Evolutionary conservation across 2,329 filamentous ascomycete genomes (phyloP).

Genomic region (Bipolaris oryzae): DNA sequence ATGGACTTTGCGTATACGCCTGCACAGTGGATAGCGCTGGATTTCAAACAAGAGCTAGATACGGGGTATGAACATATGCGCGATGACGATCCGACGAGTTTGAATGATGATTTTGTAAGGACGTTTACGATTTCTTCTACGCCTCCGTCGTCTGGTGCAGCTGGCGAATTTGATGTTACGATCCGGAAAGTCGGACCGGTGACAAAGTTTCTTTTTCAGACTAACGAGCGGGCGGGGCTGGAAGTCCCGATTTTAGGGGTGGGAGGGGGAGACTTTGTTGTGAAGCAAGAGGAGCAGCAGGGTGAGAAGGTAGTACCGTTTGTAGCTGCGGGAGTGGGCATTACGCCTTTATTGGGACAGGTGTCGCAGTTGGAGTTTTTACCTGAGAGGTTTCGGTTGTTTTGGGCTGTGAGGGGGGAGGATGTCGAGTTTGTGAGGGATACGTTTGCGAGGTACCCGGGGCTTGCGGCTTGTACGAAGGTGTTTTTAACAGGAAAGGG

Average conservation of each 20-base stretch:
- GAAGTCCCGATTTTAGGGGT: conserved; percentile 75
- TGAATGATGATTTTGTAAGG: conserved; percentile 84
- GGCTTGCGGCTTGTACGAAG: conserved; percentile 59
- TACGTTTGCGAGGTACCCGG: conserved; percentile 59
- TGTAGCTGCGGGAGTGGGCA: conserved; percentile 79
- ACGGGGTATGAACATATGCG: conserved; percentile 82
- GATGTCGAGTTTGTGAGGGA: conserved; percentile 70
- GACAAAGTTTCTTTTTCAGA: conserved; percentile 68
- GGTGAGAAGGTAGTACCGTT: conserved; percentile 58
- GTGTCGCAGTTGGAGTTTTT: conserved; percentile 47
- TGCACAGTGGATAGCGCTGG: conserved; percentile 79
- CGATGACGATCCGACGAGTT: conserved; percentile 75
- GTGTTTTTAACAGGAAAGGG: conserved; percentile 68
- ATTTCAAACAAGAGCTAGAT: conserved; percentile 72
- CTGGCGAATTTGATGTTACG: conserved; percentile 70
- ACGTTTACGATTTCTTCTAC: conserved; percentile 80
- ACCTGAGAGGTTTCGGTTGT: conserved; percentile 56
- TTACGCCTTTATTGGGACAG: conserved; percentile 80
- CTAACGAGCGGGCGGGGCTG: conserved; percentile 58
- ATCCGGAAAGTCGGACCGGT: conserved; percentile 71
- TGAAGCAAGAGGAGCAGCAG: conserved; percentile 43
- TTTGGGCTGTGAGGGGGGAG: conserved; percentile 69
- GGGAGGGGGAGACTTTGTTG: conserved; percentile 69
- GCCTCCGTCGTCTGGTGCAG: too few species aligned
- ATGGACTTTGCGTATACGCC: conserved; percentile 61